Evolutionary conservation across 768 basidiomycete species (phyloP), one percentile per base, ranked within the genome.

Genomic region (Boletus rubescentipes): DNA sequence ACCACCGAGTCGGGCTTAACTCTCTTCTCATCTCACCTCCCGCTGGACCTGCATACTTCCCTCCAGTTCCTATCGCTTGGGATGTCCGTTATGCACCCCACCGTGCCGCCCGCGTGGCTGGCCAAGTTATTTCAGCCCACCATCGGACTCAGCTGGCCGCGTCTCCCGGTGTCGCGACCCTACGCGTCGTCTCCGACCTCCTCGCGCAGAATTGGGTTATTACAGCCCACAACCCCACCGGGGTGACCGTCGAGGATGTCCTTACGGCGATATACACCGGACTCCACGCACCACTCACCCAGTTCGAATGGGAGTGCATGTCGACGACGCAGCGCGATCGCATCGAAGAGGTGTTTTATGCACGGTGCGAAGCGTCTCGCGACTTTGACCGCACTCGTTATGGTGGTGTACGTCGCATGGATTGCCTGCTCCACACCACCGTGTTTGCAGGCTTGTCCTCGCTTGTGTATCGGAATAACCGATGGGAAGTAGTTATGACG

Each of bases 231-330:
- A 80, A 78, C 59, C 67, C 72, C 8, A 60, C 62, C 0, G 79
- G 78, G 9, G 76, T 85, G 38, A 84, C 82, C 2, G 62, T 85
- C 50, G 65, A 64, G n/a, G 79, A 85, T 42, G 72, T 85, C 20
- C 66, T 85, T 5, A 51, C 71, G 2, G 74, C 76, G n/a, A 79
- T 84, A 41, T 70, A 77, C 63, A 44, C 56, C 12, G 68, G 70
- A 32, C 60, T 82, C 21, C 67, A 68, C 15, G 63, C 44, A 6
- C 78, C 71, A 7, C 69, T 84, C 48, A 69, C 59, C 14, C 69
- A 63, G 9, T 47, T 49, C 0, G 81, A 83, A 53, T 83, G 80
- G 77, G 67, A 77, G 9, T 49, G 54, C 30, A 57, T 80, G 47
- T 71, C 73, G 12, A 55, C 60, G 4, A 77, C 73, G 50, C 78